Evolutionary conservation across 2,329 filamentous ascomycete genomes (phyloP).

Genomic region (Colletotrichum sp.): DNA sequence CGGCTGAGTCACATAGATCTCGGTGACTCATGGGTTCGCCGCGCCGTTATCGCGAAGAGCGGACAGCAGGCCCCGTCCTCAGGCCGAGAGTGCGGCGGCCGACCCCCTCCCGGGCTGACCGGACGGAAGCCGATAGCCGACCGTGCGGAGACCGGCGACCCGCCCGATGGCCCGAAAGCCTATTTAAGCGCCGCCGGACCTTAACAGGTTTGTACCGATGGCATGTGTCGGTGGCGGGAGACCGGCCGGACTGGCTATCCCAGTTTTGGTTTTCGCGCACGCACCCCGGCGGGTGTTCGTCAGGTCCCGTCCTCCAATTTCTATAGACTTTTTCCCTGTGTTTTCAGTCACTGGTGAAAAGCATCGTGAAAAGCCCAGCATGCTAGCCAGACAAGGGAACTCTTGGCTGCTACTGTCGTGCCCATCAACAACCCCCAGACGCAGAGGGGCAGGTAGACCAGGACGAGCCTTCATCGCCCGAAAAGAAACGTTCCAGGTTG

Average conservation of each 20-base stretch:
- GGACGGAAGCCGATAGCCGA: neutral
- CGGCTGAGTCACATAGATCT: neutral
- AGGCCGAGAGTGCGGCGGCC: neutral
- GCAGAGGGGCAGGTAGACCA: neutral
- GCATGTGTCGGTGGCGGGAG: neutral
- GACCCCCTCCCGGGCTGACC: neutral
- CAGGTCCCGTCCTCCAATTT: neutral
- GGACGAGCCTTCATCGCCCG: neutral
- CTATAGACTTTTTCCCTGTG: neutral
- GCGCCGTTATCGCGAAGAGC: neutral
- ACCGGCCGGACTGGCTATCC: neutral
- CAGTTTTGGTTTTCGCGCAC: neutral
- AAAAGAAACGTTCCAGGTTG: neutral
- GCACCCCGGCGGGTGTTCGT: conserved; percentile 6
- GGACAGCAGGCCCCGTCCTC: neutral
- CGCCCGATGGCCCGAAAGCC: neutral
- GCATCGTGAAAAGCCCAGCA: neutral
- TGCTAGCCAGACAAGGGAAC: neutral
- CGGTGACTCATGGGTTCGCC: neutral
- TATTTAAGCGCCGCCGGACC: neutral
- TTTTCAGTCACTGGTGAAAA: neutral
- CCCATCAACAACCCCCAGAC: neutral
- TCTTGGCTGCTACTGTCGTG: neutral
- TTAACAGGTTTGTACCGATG: neutral
- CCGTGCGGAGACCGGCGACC: conserved; percentile 5